Evolutionary conservation across 805 yeast genomes (phyloP), one percentile per base, ranked within the genome.

Genomic region (Barnettozyma populi): DNA sequence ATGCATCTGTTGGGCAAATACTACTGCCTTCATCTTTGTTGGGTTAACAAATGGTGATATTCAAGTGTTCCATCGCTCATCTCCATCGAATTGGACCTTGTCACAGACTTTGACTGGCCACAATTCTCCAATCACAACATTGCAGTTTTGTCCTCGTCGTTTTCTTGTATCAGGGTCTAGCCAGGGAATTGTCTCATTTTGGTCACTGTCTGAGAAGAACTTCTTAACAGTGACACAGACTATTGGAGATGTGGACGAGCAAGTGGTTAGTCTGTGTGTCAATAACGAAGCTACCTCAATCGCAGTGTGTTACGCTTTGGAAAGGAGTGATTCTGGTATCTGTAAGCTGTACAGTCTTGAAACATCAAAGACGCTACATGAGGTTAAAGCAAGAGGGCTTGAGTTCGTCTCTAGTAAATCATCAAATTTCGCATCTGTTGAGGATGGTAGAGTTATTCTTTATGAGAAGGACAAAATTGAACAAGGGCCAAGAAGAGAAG

Each of bases 131-230:
- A 71, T 77, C 5, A 72, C 76, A 2, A 57, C 74, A 31, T 49
- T 79, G n/a, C 63, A 65, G 18, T 61, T 78, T 43, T 84, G 79
- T 54, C 82, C 84, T 3, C 56, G 69, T 41, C 54, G 64, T 23
- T 75, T 61, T 53, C 49, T 82, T 11, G 73, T 75, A 3, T 73
- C 73, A 2, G 88, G 86, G 0, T 69, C 82, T 16, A 73, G 72
- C 46, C 85, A 79, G 50, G 84, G 85, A 18, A 69, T 75, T 18
- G 71, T 77, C 7, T 70, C 79, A 16, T 39, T 78, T 13, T 80
- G 83, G 82, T 66, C 68, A 39, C 57, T 73, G 10, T 49, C 69
- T 20, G 21, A 24, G 16, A 16, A 25, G 19, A 39, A 16, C n/a
- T 25, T 39, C 13, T 61, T 78, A 62, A 61, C 69, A 45, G 67